Conservation (phyloP, 176 grass and related monocot genomes). For the Zea mays region DNA sequence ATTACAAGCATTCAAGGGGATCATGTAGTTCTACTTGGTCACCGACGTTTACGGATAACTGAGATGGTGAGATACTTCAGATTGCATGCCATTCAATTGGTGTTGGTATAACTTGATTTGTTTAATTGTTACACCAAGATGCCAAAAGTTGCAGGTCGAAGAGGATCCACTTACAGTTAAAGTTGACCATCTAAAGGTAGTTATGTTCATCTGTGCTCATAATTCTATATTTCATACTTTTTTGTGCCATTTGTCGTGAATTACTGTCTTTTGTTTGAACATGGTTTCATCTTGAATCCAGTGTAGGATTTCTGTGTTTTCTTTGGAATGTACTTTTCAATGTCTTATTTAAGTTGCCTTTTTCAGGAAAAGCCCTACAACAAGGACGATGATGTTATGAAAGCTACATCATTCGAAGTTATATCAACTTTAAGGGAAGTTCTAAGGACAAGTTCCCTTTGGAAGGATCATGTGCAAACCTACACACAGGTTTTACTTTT, state of each 20-base stretch:
- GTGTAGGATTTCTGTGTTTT: conserved; percentile 17
- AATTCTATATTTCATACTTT: conserved; percentile 20
- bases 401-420: conserved; percentile 99
- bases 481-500: conserved; percentile 73
- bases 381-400: conserved; percentile 89
- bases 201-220: conserved; percentile 18
- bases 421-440: conserved; percentile 98
- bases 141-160: conserved; percentile 64
- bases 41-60: conserved; percentile 77
- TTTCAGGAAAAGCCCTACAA: conserved; percentile 80
- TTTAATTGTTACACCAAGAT: conserved; percentile 35
- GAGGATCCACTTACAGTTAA: conserved; percentile 97
- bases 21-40: conserved; percentile 88
- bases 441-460: conserved; percentile 81
- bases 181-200: conserved; percentile 95
- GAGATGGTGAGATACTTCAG: conserved; percentile 68
- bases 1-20: conserved; percentile 93
- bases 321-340: background rate
- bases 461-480: conserved; percentile 96
- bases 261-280: conserved; percentile 12
- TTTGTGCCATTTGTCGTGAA: conserved; percentile 11
- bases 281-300: conserved; percentile 28
- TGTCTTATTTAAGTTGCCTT: conserved; percentile 25
- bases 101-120: conserved; percentile 23
- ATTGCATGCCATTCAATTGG: conserved; percentile 19